These are phyloP conservation scores for Heliamphora exappendiculata DNA, from an alignment of 148 eudicot genomes.

Conservation along the genomic window DNA sequence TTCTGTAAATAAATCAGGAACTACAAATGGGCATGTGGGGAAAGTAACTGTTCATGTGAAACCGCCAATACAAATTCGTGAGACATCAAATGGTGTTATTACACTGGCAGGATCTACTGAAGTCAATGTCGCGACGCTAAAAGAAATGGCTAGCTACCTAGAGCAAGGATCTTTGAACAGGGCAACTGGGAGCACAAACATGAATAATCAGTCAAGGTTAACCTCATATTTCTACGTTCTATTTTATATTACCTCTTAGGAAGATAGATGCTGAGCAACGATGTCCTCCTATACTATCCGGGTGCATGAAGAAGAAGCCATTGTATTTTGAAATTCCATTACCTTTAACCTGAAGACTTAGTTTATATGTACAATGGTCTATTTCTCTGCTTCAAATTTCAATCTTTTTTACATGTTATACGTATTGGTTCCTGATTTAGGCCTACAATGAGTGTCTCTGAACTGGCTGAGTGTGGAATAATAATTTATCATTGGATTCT, in stretches of 20 bases:
- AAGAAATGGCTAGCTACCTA: slow-evolving; percentile 92
- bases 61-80: slow-evolving; percentile 94
- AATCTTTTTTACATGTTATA: neutral
- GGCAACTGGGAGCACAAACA: slow-evolving; percentile 98
- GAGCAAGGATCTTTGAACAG: slow-evolving; percentile 95
- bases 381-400: neutral
- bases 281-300: neutral
- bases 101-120: slow-evolving; percentile 97
- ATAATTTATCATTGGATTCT: neutral
- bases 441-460: neutral
- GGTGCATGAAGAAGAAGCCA: neutral
- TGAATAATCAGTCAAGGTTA: slow-evolving; percentile 96
- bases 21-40: slow-evolving; percentile 45
- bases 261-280: neutral
- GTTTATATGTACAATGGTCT: too few species aligned
- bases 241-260: neutral
- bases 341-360: neutral
- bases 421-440: neutral
- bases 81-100: slow-evolving; percentile 89
- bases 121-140: slow-evolving; percentile 67
- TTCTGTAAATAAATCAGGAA: slow-evolving; percentile 51
- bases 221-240: neutral
- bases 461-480: slow-evolving; percentile 1
- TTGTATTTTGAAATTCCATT: neutral
- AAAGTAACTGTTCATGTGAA: slow-evolving; percentile 71